Percentiles rank a stretch among this genome's conserved stretches.
Evolutionary conservation across 345 rosid species (phyloP).

Genomic region (Isatis tinctoria): DNA sequence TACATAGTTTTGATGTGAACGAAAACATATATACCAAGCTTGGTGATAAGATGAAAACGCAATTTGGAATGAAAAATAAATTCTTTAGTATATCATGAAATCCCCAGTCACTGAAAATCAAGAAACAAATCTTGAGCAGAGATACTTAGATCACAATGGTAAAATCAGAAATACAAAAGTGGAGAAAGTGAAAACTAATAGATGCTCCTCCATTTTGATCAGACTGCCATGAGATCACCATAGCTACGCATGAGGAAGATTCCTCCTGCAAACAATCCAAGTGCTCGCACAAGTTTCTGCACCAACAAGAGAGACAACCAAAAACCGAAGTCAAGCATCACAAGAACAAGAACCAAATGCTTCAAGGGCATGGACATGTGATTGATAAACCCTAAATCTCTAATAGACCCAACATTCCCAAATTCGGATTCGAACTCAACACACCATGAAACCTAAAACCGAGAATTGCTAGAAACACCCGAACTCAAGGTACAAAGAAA

Average conservation of each 20-base stretch:
- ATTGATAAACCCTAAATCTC: constrained; percentile 1
- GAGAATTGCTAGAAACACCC: not conserved
- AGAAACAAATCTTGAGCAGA: not conserved
- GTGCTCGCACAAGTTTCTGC: constrained; percentile 76
- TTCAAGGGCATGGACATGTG: not conserved
- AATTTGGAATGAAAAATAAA: not conserved
- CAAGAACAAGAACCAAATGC: not conserved
- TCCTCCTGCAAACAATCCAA: constrained; percentile 72
- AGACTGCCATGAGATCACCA: constrained; percentile 87
- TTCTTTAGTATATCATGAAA: not conserved
- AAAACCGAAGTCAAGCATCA: not conserved
- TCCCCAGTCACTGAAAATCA: not conserved
- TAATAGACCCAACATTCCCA: not conserved
- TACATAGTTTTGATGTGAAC: not conserved
- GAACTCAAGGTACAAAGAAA: not conserved
- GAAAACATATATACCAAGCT: not conserved
- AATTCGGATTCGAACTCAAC: not conserved
- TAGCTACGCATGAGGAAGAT: constrained; percentile 73
- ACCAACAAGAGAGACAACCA: not conserved
- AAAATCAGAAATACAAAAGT: not conserved
- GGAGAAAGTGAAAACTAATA: not conserved
- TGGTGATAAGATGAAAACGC: not conserved
- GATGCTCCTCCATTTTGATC: constrained; percentile 11
- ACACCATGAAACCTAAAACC: not conserved
- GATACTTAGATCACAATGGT: not conserved